Percentiles rank a stretch among this genome's conserved stretches.
Evolutionary conservation across 805 yeast species (phyloP).

Genomic region (Wickerhamiella australiensis): DNA sequence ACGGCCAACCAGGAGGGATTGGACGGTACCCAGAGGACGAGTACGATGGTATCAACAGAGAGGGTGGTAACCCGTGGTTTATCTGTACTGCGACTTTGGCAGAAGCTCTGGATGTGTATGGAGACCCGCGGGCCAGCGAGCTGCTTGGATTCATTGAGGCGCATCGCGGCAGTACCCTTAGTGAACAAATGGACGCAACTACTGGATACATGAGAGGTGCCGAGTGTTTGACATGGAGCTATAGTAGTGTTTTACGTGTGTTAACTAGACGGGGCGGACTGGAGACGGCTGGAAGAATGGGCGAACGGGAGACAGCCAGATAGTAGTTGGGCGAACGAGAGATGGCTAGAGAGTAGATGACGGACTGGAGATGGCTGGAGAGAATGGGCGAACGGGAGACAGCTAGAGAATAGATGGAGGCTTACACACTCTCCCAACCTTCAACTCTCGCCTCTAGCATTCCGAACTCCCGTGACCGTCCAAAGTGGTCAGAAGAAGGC

Average conservation of each 20-base stretch:
- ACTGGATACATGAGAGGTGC: conserved; percentile 88
- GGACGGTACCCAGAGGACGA: conserved; percentile 92
- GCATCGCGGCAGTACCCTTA: conserved; percentile 51
- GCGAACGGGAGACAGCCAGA: no score
- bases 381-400: no score
- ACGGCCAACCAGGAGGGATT: conserved; percentile 26
- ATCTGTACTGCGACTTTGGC: conserved; percentile 35
- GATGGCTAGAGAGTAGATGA: no score
- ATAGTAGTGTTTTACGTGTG: conserved; percentile 63
- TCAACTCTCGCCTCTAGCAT: no score
- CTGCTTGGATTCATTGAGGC: conserved; percentile 31
- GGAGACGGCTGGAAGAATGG: not conserved
- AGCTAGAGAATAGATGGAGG: no score
- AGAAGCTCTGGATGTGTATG: conserved; percentile 17
- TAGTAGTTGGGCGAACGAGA: no score
- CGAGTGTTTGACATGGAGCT: conserved; percentile 78
- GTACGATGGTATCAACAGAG: conserved; percentile 59
- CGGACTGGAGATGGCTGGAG: no score
- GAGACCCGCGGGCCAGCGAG: conserved; percentile 5
- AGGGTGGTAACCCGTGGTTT: conserved; percentile 93
- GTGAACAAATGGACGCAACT: conserved; percentile 77
- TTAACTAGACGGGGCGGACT: conserved; percentile 19
- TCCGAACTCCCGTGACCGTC: no score
- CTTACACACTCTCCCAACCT: no score
- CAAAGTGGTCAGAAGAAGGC: no score